Conservation (phyloP, 306 rosid genomes). For the Quercus variabilis region DNA sequence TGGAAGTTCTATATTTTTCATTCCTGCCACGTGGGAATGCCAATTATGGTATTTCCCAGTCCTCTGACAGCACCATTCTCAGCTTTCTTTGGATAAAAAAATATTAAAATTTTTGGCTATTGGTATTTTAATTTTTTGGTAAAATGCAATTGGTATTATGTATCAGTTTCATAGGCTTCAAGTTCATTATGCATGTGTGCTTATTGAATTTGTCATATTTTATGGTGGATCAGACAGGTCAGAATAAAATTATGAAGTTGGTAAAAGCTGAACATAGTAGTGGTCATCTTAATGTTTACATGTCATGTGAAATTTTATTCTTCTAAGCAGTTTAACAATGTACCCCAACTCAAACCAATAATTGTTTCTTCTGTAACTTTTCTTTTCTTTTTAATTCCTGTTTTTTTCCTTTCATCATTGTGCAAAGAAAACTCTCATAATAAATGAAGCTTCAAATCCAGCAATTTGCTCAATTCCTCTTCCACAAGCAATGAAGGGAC, state of each 20-base stretch:
- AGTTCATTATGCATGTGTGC: too few relatives aligned
- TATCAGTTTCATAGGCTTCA: too few relatives aligned
- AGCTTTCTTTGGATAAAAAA: not conserved
- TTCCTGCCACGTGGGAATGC: not conserved
- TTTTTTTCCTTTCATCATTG: not conserved
- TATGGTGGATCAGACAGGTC: not conserved
- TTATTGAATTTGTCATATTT: not conserved
- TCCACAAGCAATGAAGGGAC: not conserved
- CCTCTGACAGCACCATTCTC: not conserved
- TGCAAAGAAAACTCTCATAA: not conserved
- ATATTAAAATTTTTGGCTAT: not conserved
- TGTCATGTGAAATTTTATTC: not conserved
- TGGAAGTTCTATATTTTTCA: not conserved
- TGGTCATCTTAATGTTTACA: not conserved
- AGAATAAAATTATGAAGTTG: not conserved
- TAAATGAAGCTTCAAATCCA: not conserved
- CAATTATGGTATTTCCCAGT: too few relatives aligned
- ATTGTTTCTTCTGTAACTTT: not conserved
- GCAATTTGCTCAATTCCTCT: not conserved
- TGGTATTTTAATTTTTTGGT: too few relatives aligned
- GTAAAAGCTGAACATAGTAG: not conserved
- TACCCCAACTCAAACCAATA: not conserved
- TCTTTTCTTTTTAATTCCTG: not conserved
- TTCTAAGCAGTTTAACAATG: not conserved
- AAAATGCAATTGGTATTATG: not conserved